Percentiles rank a stretch among this genome's conserved stretches.
Conservation (phyloP, 202 grass and related monocot species). For the Carex arenaria region DNA sequence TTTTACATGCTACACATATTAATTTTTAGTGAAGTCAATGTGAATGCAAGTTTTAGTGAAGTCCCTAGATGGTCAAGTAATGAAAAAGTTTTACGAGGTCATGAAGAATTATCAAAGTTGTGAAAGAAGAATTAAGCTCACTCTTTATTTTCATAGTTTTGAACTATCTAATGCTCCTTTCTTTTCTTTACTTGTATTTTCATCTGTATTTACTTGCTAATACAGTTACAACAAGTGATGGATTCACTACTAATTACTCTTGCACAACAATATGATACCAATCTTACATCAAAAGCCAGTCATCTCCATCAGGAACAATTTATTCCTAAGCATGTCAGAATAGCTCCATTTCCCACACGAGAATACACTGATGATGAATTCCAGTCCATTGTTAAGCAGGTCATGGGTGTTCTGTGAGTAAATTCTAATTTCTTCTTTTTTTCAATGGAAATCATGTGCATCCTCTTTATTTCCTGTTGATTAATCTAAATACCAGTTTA, state of each 20-base stretch:
- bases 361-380: conserved; percentile 54
- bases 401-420: conserved; percentile 50
- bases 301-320: conserved; percentile 1
- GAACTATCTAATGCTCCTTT: conserved; percentile 8
- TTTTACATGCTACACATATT: background rate
- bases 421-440: background rate
- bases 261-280: conserved; percentile 23
- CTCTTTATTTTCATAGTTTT: background rate
- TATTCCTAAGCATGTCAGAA: conserved; percentile 33
- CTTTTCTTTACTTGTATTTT: conserved; percentile 2
- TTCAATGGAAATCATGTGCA: background rate
- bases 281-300: conserved; percentile 6
- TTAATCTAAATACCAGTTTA: background rate
- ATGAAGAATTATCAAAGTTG: background rate
- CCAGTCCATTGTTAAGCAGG: conserved; percentile 40
- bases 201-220: background rate
- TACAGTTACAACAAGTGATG: conserved; percentile 42
- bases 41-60: background rate
- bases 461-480: background rate
- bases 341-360: conserved; percentile 47
- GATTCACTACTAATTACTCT: conserved; percentile 41
- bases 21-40: background rate
- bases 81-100: background rate
- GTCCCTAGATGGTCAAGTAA: background rate
- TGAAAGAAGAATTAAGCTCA: background rate